Conservation (phyloP, 257 asterid genomes). For the Solanum pinnatisectum region DNA sequence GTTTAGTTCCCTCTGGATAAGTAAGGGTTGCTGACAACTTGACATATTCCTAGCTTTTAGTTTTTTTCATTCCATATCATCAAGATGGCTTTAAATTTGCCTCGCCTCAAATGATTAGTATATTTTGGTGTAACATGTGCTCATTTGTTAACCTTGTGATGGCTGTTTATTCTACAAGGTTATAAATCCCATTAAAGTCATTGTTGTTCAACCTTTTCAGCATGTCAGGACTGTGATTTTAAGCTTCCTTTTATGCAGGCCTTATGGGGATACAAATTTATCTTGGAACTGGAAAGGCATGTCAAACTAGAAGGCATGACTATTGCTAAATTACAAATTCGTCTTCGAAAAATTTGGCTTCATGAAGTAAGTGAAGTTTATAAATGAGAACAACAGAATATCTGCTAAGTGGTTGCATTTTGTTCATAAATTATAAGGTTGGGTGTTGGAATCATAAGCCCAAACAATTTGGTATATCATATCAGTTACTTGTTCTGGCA, state of each 20-base stretch:
- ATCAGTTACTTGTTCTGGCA: background rate
- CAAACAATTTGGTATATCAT: background rate
- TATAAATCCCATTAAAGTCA: background rate
- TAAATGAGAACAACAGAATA: background rate
- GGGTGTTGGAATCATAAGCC: background rate
- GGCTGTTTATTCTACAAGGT: background rate
- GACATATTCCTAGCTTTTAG: background rate
- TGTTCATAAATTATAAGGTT: background rate
- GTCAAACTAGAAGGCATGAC: background rate
- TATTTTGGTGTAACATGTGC: background rate
- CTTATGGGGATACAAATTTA: conserved; percentile 12
- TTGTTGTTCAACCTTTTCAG: background rate
- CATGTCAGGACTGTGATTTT: background rate
- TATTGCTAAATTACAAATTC: background rate
- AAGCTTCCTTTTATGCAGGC: conserved; percentile 2
- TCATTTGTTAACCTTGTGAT: background rate
- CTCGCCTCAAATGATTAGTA: background rate
- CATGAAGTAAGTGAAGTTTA: background rate
- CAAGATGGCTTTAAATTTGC: background rate
- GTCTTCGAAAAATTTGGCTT: background rate
- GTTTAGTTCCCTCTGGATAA: background rate
- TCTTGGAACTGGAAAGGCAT: conserved; percentile 9
- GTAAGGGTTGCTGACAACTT: background rate
- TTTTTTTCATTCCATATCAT: background rate
- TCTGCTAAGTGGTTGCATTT: background rate